Percentiles rank a stretch among this genome's conserved stretches.
These are phyloP conservation scores for Calendula officinalis DNA, from an alignment of 129 eudicot species.

Conservation along the genomic window DNA sequence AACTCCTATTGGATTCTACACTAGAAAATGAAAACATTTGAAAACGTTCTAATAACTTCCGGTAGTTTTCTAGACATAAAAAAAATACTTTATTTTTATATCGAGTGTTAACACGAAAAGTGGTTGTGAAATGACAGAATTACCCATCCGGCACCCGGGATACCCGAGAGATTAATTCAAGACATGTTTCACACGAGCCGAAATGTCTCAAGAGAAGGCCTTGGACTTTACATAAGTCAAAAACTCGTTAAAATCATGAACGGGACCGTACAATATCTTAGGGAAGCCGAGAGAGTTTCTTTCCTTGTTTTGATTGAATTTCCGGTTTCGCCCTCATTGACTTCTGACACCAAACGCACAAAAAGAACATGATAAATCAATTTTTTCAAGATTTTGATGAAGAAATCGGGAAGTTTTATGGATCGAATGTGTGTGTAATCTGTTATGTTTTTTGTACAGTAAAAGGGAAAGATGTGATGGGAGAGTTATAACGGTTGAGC, in stretches of 20 bases:
- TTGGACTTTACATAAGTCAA: conserved; percentile 75
- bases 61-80: no score
- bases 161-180: conserved; percentile 71
- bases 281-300: conserved; percentile 73
- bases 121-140: conserved; percentile 54
- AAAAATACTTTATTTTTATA: not conserved
- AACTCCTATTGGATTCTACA: no score
- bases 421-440: conserved; percentile 2
- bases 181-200: conserved; percentile 72
- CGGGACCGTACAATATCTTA: conserved; percentile 72
- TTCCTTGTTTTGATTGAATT: conserved; percentile 66
- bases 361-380: conserved; percentile 25
- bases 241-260: conserved; percentile 80
- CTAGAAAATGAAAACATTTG: no score
- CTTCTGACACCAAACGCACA: conserved; percentile 25
- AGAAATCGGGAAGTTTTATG: not conserved
- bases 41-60: no score
- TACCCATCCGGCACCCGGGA: conserved; percentile 87
- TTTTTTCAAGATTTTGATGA: not conserved
- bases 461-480: not conserved
- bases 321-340: conserved; percentile 46
- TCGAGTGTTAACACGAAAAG: not conserved
- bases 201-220: conserved; percentile 80
- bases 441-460: conserved; percentile 23
- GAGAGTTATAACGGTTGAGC: not conserved